Conservation (phyloP, 129 eudicot species). For the Chrysanthemum seticuspe region DNA sequence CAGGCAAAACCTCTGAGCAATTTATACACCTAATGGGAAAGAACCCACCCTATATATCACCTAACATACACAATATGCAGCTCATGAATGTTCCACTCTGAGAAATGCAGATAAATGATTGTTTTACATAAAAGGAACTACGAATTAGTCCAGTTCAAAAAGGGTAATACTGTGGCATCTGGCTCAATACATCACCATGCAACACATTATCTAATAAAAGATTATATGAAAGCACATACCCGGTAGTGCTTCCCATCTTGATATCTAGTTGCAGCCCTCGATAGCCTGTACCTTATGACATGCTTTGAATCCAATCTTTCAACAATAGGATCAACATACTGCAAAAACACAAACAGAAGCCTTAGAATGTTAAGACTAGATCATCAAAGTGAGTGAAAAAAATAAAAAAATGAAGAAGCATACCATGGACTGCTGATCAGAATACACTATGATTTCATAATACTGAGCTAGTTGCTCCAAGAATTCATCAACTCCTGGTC, state of each 20-base stretch:
- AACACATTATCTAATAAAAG: conserved; percentile 1
- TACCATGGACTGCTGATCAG: conserved; percentile 79
- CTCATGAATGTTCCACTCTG: neutral
- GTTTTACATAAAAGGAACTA: neutral
- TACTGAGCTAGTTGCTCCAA: conserved; percentile 78
- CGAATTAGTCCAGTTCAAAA: neutral
- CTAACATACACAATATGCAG: conserved; percentile 4
- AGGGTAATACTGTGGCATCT: neutral
- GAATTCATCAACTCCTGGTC: conserved; percentile 92
- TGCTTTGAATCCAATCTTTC: conserved; percentile 80
- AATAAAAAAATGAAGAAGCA: neutral
- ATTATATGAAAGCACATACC: conserved; percentile 43
- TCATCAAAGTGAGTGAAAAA: conserved; percentile 3
- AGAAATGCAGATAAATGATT: conserved; percentile 9
- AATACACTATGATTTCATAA: conserved; percentile 74
- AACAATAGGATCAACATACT: conserved; percentile 86
- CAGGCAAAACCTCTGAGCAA: neutral
- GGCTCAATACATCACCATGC: neutral
- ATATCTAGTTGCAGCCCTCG: conserved; percentile 83
- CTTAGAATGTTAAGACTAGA: conserved; percentile 4
- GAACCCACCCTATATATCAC: neutral
- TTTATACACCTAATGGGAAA: neutral
- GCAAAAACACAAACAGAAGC: conserved; percentile 31
- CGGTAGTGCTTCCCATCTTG: conserved; percentile 84
- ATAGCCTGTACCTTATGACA: conserved; percentile 61